Evolutionary conservation across 139 green algal species (phyloP).

Genomic region (Chlorella sp.): DNA sequence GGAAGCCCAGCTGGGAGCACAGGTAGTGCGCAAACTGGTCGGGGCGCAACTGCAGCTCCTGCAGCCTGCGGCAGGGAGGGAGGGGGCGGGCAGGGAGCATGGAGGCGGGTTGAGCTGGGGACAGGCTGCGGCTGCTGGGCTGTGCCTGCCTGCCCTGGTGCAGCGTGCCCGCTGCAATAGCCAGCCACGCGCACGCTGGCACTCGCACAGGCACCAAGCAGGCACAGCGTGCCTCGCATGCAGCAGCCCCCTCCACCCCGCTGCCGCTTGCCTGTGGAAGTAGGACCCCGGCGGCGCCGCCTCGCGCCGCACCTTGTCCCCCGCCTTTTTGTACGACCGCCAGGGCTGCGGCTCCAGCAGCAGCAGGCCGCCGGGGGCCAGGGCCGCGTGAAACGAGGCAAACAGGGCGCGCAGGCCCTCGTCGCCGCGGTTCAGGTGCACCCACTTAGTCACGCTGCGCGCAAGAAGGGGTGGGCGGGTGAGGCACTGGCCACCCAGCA

Average conservation of each 20-base stretch:
- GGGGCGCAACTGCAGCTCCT: constrained; percentile 67
- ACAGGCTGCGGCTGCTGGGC: neutral
- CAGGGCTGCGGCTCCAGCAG: constrained; percentile 94
- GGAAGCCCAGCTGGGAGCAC: constrained; percentile 62
- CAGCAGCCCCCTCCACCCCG: neutral
- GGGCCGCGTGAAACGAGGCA: constrained; percentile 34
- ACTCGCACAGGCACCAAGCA: neutral
- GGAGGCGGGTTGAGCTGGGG: neutral
- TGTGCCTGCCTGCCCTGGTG: neutral
- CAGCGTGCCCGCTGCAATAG: neutral
- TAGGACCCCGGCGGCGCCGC: constrained; percentile 13
- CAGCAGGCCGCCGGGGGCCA: constrained; percentile 77
- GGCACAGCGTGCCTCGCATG: neutral
- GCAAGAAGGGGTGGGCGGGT: neutral
- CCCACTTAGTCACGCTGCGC: constrained; percentile 90
- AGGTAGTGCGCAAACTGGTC: constrained; percentile 66
- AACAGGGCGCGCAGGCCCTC: constrained; percentile 79
- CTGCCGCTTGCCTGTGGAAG: constrained; percentile 22
- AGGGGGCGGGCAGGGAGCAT: neutral
- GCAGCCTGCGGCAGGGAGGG: constrained; percentile 18
- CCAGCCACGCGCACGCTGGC: too few species aligned
- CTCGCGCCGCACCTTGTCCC: constrained; percentile 55
- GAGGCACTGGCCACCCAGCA: too few species aligned
- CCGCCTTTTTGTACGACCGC: constrained; percentile 78
- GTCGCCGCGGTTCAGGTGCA: constrained; percentile 92